Base-by-base conservation (phyloP, 192 early-diverging fungal species). In the Gigaspora rosea region DNA sequence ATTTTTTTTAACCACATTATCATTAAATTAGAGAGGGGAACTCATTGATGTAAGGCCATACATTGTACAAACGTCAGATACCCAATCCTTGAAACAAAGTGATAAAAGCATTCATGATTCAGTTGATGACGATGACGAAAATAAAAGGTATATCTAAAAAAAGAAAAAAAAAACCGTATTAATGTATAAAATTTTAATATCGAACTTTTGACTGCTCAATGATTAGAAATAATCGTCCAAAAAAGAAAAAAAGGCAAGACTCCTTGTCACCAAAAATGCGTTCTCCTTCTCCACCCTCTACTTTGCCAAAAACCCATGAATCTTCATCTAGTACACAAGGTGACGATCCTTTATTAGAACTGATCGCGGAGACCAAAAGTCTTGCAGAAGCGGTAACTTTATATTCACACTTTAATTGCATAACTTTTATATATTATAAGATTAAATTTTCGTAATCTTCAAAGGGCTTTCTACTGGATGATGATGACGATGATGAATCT, bases 351-450 rank as follows among this genome's bases (percentile, higher is more conserved):
- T 33, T 66, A 4, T 66, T 18, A 18, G 64, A 66, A 66, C 48
- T 66, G 36, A 66, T 66, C 46, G 35, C 7, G n/a, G 64, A 66
- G 46, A n/a, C 41, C n/a, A 66, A 47, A 47, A 4, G n/a, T 9
- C 64, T 66, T 48, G n/a, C 32, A 66, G 64, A 66, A 66, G 36
- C 41, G 2, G 64, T 66, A 66, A 65, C 4, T 32, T 32, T 20
- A 64, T 16, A 35, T 18, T 36, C 18, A 41, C 18, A 5, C 6
- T 65, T 65, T 65, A 6, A 18, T 4, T 5, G 7, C 35, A 13
- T 36, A 15, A 35, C 35, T 41, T 33, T 62, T 62, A 32, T 65
- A 36, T 46, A 35, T 46, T 65, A 2, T 7, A 41, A 7, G 0
- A 41, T 41, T 41, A 41, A 6, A 41, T 3, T 65, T 65, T 65